Conservation (phyloP, 306 rosid species). For the Vigna nakashimae region DNA sequence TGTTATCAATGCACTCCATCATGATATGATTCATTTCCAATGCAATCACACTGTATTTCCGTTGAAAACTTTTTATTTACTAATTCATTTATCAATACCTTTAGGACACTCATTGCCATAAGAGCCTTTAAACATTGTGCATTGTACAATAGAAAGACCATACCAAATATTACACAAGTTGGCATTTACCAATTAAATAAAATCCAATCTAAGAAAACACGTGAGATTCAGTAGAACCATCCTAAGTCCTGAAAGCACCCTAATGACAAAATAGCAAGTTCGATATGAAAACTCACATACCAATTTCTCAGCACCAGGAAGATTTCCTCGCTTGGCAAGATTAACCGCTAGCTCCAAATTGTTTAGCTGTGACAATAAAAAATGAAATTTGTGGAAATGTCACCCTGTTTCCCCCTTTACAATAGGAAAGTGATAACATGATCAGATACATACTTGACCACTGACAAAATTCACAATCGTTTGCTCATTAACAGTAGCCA, state of each 20-base stretch:
- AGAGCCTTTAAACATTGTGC: not conserved
- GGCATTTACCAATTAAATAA: constrained; percentile 35
- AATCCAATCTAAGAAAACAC: constrained; percentile 30
- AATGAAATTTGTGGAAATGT: constrained; percentile 32
- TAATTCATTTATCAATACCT: not conserved
- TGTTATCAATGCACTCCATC: not conserved
- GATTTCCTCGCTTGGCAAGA: constrained; percentile 98
- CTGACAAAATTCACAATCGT: constrained; percentile 95
- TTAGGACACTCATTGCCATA: not conserved
- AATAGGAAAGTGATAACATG: constrained; percentile 36
- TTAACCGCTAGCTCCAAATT: constrained; percentile 98
- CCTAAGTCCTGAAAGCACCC: constrained; percentile 27
- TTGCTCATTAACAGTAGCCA: constrained; percentile 98
- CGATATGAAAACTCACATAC: constrained; percentile 50
- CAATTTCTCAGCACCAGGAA: constrained; percentile 99
- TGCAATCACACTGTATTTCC: not conserved
- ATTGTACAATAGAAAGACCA: constrained; percentile 1
- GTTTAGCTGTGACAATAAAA: constrained; percentile 68
- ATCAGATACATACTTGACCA: constrained; percentile 72
- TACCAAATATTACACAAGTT: constrained; percentile 30
- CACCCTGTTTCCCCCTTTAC: constrained; percentile 21
- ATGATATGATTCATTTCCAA: not conserved
- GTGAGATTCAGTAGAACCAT: constrained; percentile 12
- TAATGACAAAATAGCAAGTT: constrained; percentile 5
- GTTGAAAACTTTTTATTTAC: not conserved